Evolutionary conservation across 2,329 filamentous ascomycete species (phyloP).

Genomic region (Alternaria ethzedia): DNA sequence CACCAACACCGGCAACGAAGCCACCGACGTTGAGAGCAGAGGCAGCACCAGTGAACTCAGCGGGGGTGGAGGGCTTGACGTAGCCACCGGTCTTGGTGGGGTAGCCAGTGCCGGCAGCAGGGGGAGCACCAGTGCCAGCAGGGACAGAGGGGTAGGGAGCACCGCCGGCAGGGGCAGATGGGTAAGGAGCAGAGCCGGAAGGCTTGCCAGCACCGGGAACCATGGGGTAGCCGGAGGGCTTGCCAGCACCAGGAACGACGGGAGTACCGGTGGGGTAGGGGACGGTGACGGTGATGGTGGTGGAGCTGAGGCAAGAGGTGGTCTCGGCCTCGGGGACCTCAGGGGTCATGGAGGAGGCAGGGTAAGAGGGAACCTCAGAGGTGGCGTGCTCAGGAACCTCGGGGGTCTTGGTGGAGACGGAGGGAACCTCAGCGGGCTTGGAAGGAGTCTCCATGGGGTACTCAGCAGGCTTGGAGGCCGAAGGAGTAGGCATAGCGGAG

Average conservation of each 20-base stretch:
- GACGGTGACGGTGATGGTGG: conserved; percentile 53
- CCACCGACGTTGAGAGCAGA: conserved; percentile 44
- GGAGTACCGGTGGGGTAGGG: conserved; percentile 45
- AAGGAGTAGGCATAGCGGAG: conserved; percentile 5
- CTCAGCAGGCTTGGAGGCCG: conserved; percentile 3
- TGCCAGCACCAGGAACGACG: background rate
- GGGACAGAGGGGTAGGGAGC: conserved; percentile 22
- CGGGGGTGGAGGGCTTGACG: conserved; percentile 38
- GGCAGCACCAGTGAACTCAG: conserved; percentile 49
- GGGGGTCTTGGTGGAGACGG: conserved; percentile 7
- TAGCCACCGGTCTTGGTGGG: conserved; percentile 41
- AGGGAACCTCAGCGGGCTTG: conserved; percentile 7
- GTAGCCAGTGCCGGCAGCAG: conserved; percentile 34
- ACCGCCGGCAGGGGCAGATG: conserved; percentile 5
- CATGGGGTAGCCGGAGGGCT: conserved; percentile 40
- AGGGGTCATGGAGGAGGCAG: conserved; percentile 9
- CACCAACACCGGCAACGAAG: conserved; percentile 51
- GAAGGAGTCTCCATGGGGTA: conserved; percentile 8
- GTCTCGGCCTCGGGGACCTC: conserved; percentile 17
- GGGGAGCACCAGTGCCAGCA: conserved; percentile 13
- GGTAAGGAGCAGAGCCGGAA: conserved; percentile 21
- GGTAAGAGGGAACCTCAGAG: conserved; percentile 4
- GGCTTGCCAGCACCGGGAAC: conserved; percentile 6
- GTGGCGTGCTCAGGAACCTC: conserved; percentile 16
- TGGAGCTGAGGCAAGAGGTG: conserved; percentile 48